Evolutionary conservation across 768 basidiomycete species (phyloP).

Genomic region (Rubroboletus pulcherrimus): DNA sequence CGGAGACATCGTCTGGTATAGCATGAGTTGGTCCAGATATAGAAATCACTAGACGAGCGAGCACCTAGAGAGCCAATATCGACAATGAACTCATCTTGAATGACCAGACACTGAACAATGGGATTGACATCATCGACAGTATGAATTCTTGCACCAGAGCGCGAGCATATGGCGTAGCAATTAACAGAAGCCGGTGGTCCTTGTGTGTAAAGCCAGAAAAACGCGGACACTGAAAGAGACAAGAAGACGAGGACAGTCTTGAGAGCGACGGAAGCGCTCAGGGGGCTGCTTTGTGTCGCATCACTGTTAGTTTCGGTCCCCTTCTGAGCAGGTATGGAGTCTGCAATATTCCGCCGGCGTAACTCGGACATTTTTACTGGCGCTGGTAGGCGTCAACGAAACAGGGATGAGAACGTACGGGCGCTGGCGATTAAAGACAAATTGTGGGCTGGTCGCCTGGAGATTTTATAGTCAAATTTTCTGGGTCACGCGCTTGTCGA

Average conservation of each 20-base stretch:
- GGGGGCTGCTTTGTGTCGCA: background rate
- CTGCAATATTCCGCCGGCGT: slow-evolving; percentile 8
- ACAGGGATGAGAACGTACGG: background rate
- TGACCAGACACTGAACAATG: slow-evolving; percentile 60
- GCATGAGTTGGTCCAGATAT: slow-evolving; percentile 1
- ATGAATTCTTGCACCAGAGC: slow-evolving; percentile 49
- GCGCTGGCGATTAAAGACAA: background rate
- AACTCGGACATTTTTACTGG: slow-evolving; percentile 5
- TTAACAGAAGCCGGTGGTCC: slow-evolving; percentile 14
- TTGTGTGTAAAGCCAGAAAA: slow-evolving; percentile 9
- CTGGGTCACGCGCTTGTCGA: background rate
- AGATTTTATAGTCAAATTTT: background rate
- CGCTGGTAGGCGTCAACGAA: background rate
- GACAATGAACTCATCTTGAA: slow-evolving; percentile 47
- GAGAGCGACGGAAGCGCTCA: background rate
- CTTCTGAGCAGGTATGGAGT: background rate
- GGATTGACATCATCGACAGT: slow-evolving; percentile 58
- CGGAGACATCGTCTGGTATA: slow-evolving; percentile 39
- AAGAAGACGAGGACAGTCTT: slow-evolving; percentile 5
- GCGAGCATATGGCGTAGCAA: slow-evolving; percentile 65
- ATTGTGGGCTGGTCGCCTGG: background rate
- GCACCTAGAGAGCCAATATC: slow-evolving; percentile 56
- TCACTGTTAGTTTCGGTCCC: background rate
- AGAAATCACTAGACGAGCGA: slow-evolving; percentile 15
- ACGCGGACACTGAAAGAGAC: slow-evolving; percentile 4